Conservation (phyloP, 345 rosid species). For the Ailanthus altissimus region DNA sequence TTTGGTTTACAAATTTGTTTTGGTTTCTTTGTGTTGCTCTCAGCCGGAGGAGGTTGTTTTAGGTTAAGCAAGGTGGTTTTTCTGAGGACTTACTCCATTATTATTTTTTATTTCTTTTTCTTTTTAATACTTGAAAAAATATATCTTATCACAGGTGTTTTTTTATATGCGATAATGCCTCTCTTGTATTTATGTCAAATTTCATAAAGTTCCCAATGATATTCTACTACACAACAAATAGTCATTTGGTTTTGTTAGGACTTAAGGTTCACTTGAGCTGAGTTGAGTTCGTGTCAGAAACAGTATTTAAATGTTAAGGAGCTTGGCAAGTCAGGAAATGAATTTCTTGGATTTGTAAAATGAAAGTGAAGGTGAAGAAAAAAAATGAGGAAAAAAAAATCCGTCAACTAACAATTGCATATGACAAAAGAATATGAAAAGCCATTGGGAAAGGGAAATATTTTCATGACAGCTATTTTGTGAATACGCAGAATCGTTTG, state of each 20-base stretch:
- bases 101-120: not conserved
- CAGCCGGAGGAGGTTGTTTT: not conserved
- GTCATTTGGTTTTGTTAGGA: not conserved
- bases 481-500: too few species aligned
- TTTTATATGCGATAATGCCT: not conserved
- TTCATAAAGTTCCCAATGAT: conserved; percentile 1
- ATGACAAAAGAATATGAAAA: too few species aligned
- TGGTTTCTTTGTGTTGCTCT: conserved; percentile 17
- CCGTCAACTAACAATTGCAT: too few species aligned
- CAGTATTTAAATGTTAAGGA: too few species aligned
- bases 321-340: not conserved
- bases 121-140: not conserved
- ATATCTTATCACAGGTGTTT: not conserved
- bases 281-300: not conserved
- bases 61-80: conserved; percentile 27
- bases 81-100: conserved; percentile 6
- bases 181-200: conserved; percentile 2
- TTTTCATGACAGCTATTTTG: too few species aligned
- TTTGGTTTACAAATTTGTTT: conserved; percentile 17
- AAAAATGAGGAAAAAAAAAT: too few species aligned
- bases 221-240: not conserved
- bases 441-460: too few species aligned
- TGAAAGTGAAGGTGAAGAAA: not conserved
- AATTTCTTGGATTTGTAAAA: not conserved
- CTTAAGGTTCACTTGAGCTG: not conserved